These are phyloP conservation scores for Karstenula rhodostoma DNA, from an alignment of 2,329 filamentous ascomycete genomes.

Conservation along the genomic window DNA sequence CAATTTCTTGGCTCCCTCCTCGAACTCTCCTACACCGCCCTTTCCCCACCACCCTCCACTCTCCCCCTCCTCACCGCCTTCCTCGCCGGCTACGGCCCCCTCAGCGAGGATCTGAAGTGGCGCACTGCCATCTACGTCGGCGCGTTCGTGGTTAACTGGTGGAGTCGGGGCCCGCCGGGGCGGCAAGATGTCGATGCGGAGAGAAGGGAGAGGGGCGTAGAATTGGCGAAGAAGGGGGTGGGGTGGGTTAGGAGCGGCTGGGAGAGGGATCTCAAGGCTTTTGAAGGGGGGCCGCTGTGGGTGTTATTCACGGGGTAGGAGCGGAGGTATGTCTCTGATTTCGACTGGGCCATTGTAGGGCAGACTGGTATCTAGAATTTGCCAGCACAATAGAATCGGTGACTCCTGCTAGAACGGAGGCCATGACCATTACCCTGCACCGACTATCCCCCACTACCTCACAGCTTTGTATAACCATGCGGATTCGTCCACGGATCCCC, in stretches of 20 bases:
- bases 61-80: conserved; percentile 1
- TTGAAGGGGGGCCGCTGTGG: neutral
- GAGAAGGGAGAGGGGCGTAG: neutral
- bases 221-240: conserved; percentile 6
- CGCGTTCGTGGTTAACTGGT: conserved; percentile 17
- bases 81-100: conserved; percentile 1
- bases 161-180: conserved; percentile 14
- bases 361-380: too few species aligned
- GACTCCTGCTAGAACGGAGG: too few species aligned
- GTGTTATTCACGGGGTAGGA: neutral
- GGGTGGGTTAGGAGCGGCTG: conserved; percentile 13
- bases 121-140: conserved; percentile 14
- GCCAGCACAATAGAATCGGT: too few species aligned
- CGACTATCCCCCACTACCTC: too few species aligned
- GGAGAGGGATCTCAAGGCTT: conserved; percentile 8
- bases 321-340: too few species aligned
- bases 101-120: conserved; percentile 14
- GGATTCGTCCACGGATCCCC: too few species aligned
- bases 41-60: neutral
- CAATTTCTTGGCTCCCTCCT: conserved; percentile 19
- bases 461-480: too few species aligned
- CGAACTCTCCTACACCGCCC: conserved; percentile 9
- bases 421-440: too few species aligned
- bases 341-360: too few species aligned
- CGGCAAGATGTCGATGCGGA: neutral